Base-by-base conservation (phyloP, 352 stramenopile genomes). In the Albugo candida region DNA sequence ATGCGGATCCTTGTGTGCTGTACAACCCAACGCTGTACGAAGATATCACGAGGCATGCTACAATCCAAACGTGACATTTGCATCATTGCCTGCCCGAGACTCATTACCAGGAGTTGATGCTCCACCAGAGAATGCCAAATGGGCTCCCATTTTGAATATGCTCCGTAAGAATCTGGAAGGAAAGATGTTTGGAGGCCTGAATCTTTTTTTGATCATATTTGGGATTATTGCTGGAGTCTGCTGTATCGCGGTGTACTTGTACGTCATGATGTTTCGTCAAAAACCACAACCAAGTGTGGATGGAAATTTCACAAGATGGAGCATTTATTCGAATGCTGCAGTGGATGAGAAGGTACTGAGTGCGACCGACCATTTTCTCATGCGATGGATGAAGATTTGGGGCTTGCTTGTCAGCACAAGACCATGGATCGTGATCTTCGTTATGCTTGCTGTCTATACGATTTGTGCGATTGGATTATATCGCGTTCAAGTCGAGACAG, bases 1-100 rank as follows among this genome's bases (percentile, higher is more conserved):
- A 3, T 84, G 70, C 31, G 66, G 73, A n/a, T 69, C 67, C 0
- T 31, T 81, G n/a, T 82, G 68, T 52, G 52, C 55, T 8, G 60
- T 81, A 11, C 59, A 44, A 40, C 50, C 36, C 6, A 47, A 64
- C 14, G 60, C 73, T 16, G 61, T 53, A 19, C 53, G 68, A 11
- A 41, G 46, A 21, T 79, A 79, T 38, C 52, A 59, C 8, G 17
- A 59, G 0, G 53, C 63, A 2, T 83, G 70, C 43, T 79, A 63
- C 24, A 63, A 43, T 13, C 42, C 54, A 24, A 43, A 43, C 8
- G 17, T 1, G 8, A 45, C 19, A 54, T 52, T 45, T 49, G 54
- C 46, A 36, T 50, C 41, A 21, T 41, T 16, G 36, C 20, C 17
- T 24, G 8, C 3, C 8, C 3, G 38, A 24, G 46, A 39, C 8